Conservation (phyloP, 208 protist species). For the Acanthamoeba lenticulata region DNA sequence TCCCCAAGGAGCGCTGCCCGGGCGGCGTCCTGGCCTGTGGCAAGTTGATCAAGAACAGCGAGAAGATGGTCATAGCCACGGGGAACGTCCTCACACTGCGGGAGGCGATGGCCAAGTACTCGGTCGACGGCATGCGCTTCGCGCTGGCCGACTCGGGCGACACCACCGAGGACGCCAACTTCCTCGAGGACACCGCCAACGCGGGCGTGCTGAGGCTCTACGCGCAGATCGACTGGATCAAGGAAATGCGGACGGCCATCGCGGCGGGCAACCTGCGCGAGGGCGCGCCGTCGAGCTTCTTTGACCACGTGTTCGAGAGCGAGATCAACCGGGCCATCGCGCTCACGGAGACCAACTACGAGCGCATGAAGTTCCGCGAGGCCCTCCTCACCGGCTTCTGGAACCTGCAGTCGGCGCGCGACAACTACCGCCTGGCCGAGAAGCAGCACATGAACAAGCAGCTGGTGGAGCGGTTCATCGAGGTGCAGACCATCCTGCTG, state of each 20-base stretch:
- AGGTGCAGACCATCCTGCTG: conserved; percentile 94
- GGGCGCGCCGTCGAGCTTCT: conserved; percentile 40
- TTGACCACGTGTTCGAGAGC: conserved; percentile 94
- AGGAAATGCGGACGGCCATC: conserved; percentile 80
- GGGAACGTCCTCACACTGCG: conserved; percentile 99
- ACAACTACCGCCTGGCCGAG: conserved; percentile 93
- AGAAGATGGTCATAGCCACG: conserved; percentile 99
- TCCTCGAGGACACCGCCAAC: conserved; percentile 94
- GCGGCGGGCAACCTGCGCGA: neutral
- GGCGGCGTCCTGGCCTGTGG: conserved; percentile 98
- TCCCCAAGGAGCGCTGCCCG: conserved; percentile 90
- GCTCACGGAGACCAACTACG: conserved; percentile 91
- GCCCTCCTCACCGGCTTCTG: conserved; percentile 96
- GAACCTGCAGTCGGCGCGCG: conserved; percentile 93
- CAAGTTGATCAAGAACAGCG: conserved; percentile 97
- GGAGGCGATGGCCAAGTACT: conserved; percentile 81
- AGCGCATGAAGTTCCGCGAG: conserved; percentile 95
- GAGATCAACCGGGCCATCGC: conserved; percentile 93
- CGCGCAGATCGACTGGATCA: conserved; percentile 93
- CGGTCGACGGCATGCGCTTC: conserved; percentile 93
- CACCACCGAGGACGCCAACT: conserved; percentile 98
- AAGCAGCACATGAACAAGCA: conserved; percentile 85
- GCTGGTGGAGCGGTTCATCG: conserved; percentile 92
- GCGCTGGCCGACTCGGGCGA: conserved; percentile 99
- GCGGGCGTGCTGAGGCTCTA: conserved; percentile 97